These are phyloP conservation scores for Rhizoclosmatium sp. DNA, from an alignment of 192 early-diverging fungal species.

Conservation along the genomic window DNA sequence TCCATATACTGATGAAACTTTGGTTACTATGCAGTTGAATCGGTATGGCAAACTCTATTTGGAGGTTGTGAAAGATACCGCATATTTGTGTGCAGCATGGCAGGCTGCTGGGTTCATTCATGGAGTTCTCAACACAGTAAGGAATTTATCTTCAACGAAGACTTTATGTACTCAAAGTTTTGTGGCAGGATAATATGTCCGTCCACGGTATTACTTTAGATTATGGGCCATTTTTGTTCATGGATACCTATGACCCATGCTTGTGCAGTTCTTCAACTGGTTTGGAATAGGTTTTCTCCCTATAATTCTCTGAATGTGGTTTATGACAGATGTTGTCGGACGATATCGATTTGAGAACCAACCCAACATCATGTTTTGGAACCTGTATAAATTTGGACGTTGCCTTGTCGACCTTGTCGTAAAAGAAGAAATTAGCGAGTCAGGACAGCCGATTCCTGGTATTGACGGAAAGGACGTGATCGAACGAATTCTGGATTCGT, in stretches of 20 bases:
- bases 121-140: constrained; percentile 58
- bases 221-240: constrained; percentile 84
- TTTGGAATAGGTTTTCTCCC: neutral
- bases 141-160: constrained; percentile 65
- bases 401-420: constrained; percentile 73
- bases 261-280: constrained; percentile 76
- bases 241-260: constrained; percentile 88
- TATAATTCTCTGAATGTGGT: constrained; percentile 14
- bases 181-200: constrained; percentile 89
- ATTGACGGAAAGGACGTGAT: constrained; percentile 53
- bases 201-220: constrained; percentile 84
- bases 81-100: constrained; percentile 81
- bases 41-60: constrained; percentile 68
- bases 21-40: constrained; percentile 33
- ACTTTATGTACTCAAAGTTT: neutral
- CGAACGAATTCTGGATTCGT: constrained; percentile 62
- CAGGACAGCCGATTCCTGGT: constrained; percentile 32
- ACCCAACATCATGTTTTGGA: constrained; percentile 83
- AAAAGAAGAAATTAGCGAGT: constrained; percentile 54
- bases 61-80: constrained; percentile 68
- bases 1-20: constrained; percentile 14
- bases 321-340: constrained; percentile 64
- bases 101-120: constrained; percentile 86
- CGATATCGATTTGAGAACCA: constrained; percentile 82
- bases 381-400: constrained; percentile 73